These are phyloP conservation scores for Ambrosiella cleistominuta DNA, from an alignment of 2,329 filamentous ascomycete species.

Conservation along the genomic window DNA sequence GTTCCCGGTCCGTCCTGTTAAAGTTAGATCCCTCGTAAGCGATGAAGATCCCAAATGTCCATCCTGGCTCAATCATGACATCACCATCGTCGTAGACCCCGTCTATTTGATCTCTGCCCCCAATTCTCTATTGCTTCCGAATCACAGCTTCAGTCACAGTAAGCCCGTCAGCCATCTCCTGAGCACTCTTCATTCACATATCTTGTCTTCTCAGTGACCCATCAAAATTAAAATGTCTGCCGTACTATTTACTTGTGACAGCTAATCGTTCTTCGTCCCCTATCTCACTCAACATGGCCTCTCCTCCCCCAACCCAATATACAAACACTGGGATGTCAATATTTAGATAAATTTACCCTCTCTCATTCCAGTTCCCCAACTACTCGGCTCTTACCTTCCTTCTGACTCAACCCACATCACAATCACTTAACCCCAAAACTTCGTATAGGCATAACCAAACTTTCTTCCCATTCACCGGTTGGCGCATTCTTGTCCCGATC, in stretches of 20 bases:
- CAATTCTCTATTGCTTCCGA: not conserved
- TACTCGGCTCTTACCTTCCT: not conserved
- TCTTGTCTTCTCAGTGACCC: too few relatives aligned
- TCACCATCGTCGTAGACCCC: not conserved
- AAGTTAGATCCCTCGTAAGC: not conserved
- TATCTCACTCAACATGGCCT: not conserved
- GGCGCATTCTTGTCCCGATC: too few relatives aligned
- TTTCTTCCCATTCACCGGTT: too few relatives aligned
- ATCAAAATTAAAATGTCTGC: too few relatives aligned
- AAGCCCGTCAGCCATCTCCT: not conserved
- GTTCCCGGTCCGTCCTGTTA: not conserved
- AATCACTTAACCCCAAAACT: too few relatives aligned
- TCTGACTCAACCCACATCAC: not conserved
- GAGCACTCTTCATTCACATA: not conserved
- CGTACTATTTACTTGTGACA: too few relatives aligned
- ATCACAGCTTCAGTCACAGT: not conserved
- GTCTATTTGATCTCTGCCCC: not conserved
- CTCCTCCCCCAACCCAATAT: not conserved
- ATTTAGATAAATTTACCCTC: not conserved
- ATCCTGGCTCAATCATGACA: not conserved
- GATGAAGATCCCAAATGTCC: not conserved
- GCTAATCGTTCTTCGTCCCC: not conserved
- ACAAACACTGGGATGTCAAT: not conserved
- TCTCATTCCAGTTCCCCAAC: not conserved
- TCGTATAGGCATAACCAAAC: too few relatives aligned